Percentiles rank a stretch among this genome's conserved stretches.
Evolutionary conservation across 805 yeast genomes (phyloP).

Genomic region (Lachancea waltii): DNA sequence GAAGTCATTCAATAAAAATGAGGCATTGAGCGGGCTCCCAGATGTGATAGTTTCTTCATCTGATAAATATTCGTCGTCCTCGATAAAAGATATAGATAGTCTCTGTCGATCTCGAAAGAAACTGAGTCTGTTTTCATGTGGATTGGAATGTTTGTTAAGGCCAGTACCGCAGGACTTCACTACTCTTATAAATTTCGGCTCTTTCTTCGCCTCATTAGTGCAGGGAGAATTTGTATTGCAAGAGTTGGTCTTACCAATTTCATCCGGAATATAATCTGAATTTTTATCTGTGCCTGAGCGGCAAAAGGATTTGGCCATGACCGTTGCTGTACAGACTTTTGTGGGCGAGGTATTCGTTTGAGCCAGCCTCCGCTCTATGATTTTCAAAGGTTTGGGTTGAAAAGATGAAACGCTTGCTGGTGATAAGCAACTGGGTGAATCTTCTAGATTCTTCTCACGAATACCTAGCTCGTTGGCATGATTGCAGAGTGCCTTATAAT

Average conservation of each 20-base stretch:
- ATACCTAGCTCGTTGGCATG: not conserved
- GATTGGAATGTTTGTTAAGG: slow-evolving; percentile 13
- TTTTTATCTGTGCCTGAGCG: too few relatives aligned
- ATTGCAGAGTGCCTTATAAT: not conserved
- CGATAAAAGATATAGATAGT: slow-evolving; percentile 29
- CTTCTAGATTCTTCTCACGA: slow-evolving; percentile 1
- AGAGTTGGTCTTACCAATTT: not conserved
- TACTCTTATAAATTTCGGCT: slow-evolving; percentile 10
- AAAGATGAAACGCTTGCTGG: slow-evolving; percentile 16
- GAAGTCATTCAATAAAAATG: too few relatives aligned
- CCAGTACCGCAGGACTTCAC: slow-evolving; percentile 28
- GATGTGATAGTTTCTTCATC: slow-evolving; percentile 26
- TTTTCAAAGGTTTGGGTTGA: slow-evolving; percentile 24
- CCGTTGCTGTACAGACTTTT: not conserved
- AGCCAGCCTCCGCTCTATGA: slow-evolving; percentile 15
- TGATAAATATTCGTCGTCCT: slow-evolving; percentile 18
- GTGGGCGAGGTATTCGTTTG: not conserved
- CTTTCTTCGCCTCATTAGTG: not conserved
- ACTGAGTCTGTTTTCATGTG: slow-evolving; percentile 8
- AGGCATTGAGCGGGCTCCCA: slow-evolving; percentile 8
- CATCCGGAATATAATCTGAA: not conserved
- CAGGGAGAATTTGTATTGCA: not conserved
- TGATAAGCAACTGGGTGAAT: slow-evolving; percentile 18
- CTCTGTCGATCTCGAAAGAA: slow-evolving; percentile 31
- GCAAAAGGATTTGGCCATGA: too few relatives aligned